Evolutionary conservation across 768 basidiomycete species (phyloP), one percentile per base, ranked within the genome.

Genomic region (Hebeloma cylindrosporum): DNA sequence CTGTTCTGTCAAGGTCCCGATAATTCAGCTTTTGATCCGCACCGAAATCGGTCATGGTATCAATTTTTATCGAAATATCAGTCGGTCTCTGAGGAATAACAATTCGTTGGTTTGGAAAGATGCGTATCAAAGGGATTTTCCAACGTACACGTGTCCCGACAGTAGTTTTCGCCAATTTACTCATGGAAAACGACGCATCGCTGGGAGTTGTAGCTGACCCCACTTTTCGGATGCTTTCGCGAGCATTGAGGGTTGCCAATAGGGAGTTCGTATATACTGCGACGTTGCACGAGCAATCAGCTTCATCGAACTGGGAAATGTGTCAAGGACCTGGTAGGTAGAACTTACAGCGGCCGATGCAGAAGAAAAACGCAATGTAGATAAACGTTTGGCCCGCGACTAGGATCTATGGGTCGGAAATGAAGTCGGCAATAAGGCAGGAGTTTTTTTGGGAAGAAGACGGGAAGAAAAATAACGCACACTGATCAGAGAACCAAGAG

Each of bases 331-430:
- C n/a, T n/a, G n/a, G n/a, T n/a, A n/a, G n/a, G n/a, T n/a, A n/a
- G n/a, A n/a, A 72, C 80, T 55, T 57, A 83, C 81, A 58, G 40
- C 80, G 69, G 16, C 80, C 79, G 29, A 80, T 72, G 56, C 71
- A 75, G 50, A 80, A 82, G 58, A 76, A 83, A 60, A 82, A 83
- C 1, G 69, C 60, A 35, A 81, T 76, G 47, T 82, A 83, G 41
- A 80, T 58, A 63, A 79, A 78, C 0, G 78, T 74, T 1, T 68
- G 26, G 0, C 71, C 72, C 23, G 73, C 73, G 13, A 68, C 65
- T 8, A 65, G 47, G 54, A 80, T 80, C 78, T 81, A 29, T n/a
- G 9, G n/a, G n/a, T n/a, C 43, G 40, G 36, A 25, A n/a, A 9
- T 13, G 35, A 22, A n/a, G 13, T 35, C 31, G 29, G 23, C 13